phyloP scores from a whole-genome alignment of 495 filamentous ascomycete genomes.

The Penicillium psychrofluorescens region DNA sequence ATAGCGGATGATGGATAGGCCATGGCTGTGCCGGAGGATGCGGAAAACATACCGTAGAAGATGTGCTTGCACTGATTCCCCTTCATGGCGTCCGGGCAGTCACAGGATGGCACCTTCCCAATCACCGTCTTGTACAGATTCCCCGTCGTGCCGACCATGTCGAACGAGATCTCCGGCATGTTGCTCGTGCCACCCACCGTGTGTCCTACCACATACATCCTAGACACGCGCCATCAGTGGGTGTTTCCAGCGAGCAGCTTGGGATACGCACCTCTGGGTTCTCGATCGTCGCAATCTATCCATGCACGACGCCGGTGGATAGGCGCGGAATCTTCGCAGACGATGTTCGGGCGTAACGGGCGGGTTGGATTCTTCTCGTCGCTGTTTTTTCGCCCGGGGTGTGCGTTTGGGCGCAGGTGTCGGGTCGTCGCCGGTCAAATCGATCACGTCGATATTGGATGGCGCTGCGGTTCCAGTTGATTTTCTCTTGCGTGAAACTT shows the following conservation, averaged over 20 bases:
- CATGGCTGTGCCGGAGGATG: not conserved
- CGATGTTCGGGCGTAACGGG: constrained; percentile 26
- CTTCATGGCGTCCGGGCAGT: constrained; percentile 54
- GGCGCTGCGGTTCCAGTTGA: not conserved
- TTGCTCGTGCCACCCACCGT: constrained; percentile 31
- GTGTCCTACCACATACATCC: constrained; percentile 53
- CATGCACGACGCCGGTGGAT: constrained; percentile 32
- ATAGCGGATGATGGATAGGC: not conserved
- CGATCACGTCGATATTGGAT: constrained; percentile 1
- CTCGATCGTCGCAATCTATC: constrained; percentile 34
- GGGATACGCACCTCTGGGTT: constrained; percentile 30
- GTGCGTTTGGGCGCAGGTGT: constrained; percentile 8
- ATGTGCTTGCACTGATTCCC: constrained; percentile 76
- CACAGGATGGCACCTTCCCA: constrained; percentile 51
- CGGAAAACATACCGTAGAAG: constrained; percentile 42
- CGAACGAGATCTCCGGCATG: constrained; percentile 47
- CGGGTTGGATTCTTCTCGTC: not conserved
- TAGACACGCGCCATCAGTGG: constrained; percentile 7
- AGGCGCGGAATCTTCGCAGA: constrained; percentile 25
- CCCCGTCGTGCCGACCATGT: constrained; percentile 67
- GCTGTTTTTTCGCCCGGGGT: constrained; percentile 6
- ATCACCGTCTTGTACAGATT: constrained; percentile 65
- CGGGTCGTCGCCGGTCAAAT: constrained; percentile 13
- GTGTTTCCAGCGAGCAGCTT: no score
- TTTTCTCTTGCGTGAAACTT: not conserved